These are phyloP conservation scores for Fraxinus excelsior DNA, from an alignment of 257 asterid genomes.

Conservation along the genomic window DNA sequence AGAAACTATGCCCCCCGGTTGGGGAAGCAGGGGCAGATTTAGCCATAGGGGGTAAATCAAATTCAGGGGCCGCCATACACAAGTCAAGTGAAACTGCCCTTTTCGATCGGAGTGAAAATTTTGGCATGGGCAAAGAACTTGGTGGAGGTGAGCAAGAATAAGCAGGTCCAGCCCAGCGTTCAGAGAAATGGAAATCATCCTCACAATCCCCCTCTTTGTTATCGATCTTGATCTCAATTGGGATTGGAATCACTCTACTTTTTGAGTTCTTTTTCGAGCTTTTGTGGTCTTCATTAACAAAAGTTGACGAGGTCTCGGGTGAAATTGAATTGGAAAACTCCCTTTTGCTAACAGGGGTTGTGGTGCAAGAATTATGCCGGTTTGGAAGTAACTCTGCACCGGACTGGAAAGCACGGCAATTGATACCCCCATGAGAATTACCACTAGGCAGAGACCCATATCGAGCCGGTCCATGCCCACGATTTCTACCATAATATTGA, in stretches of 20 bases:
- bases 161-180: constrained; percentile 98
- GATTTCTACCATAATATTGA: constrained; percentile 38
- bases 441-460: constrained; percentile 37
- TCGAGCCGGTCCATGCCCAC: constrained; percentile 30
- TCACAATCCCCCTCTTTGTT: constrained; percentile 17
- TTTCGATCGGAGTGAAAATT: constrained; percentile 66
- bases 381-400: constrained; percentile 45
- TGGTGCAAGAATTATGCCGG: constrained; percentile 39
- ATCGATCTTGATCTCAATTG: constrained; percentile 34
- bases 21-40: constrained; percentile 92
- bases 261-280: constrained; percentile 33
- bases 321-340: constrained; percentile 29
- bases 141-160: constrained; percentile 96
- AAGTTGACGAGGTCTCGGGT: constrained; percentile 44
- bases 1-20: constrained; percentile 53
- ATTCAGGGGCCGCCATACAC: constrained; percentile 45
- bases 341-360: constrained; percentile 38
- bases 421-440: constrained; percentile 32
- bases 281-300: constrained; percentile 31
- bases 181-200: constrained; percentile 58
- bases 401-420: constrained; percentile 48
- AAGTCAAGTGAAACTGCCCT: constrained; percentile 78
- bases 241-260: constrained; percentile 38
- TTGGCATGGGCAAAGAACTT: constrained; percentile 91
- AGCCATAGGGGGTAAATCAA: constrained; percentile 50